Conservation (phyloP, 2,329 filamentous ascomycete genomes). For the Neoscytalidium dimidiatum region DNA sequence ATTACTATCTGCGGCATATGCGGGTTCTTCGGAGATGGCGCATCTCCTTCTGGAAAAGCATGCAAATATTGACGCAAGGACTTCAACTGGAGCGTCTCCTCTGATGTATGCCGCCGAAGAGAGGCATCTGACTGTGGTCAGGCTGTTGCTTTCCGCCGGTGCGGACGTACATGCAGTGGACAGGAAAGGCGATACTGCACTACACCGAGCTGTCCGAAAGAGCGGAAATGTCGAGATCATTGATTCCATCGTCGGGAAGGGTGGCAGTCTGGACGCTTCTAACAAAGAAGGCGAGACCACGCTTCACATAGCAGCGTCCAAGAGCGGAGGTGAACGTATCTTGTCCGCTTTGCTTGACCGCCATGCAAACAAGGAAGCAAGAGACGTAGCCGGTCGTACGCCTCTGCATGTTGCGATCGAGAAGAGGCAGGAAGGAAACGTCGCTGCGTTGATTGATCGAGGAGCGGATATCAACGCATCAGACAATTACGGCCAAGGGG, state of each 20-base stretch:
- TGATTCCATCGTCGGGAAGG: not conserved
- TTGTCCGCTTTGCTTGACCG: not conserved
- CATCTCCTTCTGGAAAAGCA: constrained; percentile 12
- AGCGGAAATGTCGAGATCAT: constrained; percentile 9
- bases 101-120: constrained; percentile 19
- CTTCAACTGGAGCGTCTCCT: constrained; percentile 15
- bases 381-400: constrained; percentile 4
- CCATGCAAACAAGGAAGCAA: constrained; percentile 7
- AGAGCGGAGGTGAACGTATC: not conserved
- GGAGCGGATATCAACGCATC: constrained; percentile 5
- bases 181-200: constrained; percentile 13
- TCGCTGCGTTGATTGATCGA: not conserved
- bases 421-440: constrained; percentile 2
- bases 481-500: constrained; percentile 2
- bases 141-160: constrained; percentile 1
- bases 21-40: not conserved
- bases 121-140: not conserved
- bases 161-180: constrained; percentile 8
- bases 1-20: not conserved
- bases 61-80: constrained; percentile 15
- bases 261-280: not conserved
- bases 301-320: constrained; percentile 11
- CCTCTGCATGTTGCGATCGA: constrained; percentile 16
- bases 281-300: constrained; percentile 15
- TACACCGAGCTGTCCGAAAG: constrained; percentile 14